Conservation (phyloP, 2,329 filamentous ascomycete genomes). For the Colletotrichum sp. region DNA sequence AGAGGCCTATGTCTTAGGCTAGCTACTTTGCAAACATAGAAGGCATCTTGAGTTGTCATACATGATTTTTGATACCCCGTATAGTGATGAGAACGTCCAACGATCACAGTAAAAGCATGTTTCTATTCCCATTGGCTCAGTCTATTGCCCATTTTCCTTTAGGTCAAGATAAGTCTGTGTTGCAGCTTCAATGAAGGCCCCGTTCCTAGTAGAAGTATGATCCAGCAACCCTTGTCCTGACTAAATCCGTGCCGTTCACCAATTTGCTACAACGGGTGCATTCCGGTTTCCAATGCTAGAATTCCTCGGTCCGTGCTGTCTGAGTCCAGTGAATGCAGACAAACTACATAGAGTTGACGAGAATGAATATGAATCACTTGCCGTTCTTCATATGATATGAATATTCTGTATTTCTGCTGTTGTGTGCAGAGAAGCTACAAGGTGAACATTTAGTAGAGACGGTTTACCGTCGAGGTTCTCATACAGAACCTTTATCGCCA, state of each 20-base stretch:
- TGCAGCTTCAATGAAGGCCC: neutral
- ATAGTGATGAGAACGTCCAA: neutral
- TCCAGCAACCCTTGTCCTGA: neutral
- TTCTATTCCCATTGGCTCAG: neutral
- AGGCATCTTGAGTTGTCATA: neutral
- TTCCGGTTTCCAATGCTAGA: neutral
- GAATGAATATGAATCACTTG: neutral
- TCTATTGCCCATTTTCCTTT: neutral
- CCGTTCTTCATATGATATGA: neutral
- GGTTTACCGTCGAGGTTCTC: neutral
- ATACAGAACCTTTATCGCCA: neutral
- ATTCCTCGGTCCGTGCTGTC: neutral
- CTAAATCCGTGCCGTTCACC: rapidly evolving
- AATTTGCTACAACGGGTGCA: rapidly evolving
- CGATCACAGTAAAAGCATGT: rapidly evolving
- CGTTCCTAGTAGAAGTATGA: neutral
- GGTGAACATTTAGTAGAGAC: neutral
- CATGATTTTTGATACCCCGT: neutral
- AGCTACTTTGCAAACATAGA: neutral
- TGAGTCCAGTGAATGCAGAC: neutral
- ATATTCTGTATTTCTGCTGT: neutral
- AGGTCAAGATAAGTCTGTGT: neutral
- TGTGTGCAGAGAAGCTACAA: neutral
- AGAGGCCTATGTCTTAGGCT: neutral
- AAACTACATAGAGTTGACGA: neutral